Evolutionary conservation across 2,329 filamentous ascomycete species (phyloP).

Genomic region (Mariannaea elegans): DNA sequence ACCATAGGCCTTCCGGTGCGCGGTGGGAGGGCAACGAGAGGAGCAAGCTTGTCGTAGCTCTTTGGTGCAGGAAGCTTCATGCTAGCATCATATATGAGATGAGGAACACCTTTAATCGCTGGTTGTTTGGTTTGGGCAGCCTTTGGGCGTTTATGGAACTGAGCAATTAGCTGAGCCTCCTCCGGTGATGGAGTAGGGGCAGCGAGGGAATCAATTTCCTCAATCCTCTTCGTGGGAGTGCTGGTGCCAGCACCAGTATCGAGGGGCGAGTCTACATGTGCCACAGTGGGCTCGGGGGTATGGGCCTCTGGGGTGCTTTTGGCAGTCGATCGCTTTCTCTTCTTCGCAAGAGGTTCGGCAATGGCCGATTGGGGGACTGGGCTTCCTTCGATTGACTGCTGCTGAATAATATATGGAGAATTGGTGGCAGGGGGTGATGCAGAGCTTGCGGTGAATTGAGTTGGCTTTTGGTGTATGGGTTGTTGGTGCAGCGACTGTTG

Average conservation of each 20-base stretch:
- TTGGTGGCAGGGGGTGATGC: slow-evolving; percentile 32
- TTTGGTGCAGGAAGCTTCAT: slow-evolving; percentile 55
- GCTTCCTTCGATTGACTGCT: slow-evolving; percentile 35
- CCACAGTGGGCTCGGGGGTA: slow-evolving; percentile 38
- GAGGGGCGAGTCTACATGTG: slow-evolving; percentile 40
- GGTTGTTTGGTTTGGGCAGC: slow-evolving; percentile 50
- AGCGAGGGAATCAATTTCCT: slow-evolving; percentile 46
- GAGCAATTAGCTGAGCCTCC: slow-evolving; percentile 47
- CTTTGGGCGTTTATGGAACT: slow-evolving; percentile 50
- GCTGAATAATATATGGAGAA: slow-evolving; percentile 34
- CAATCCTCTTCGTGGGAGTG: slow-evolving; percentile 41
- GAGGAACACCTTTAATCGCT: slow-evolving; percentile 49
- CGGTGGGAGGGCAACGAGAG: slow-evolving; percentile 52
- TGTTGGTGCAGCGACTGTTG: slow-evolving; percentile 34
- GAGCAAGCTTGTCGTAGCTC: slow-evolving; percentile 55
- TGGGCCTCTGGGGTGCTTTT: slow-evolving; percentile 42
- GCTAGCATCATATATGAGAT: slow-evolving; percentile 49
- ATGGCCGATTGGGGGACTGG: slow-evolving; percentile 30
- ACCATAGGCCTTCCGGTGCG: slow-evolving; percentile 50
- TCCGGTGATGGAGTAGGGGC: slow-evolving; percentile 45
- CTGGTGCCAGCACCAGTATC: slow-evolving; percentile 31
- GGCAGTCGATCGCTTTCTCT: slow-evolving; percentile 46
- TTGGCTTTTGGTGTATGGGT: slow-evolving; percentile 32
- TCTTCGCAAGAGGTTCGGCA: slow-evolving; percentile 47
- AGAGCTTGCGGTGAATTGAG: slow-evolving; percentile 27